Evolutionary conservation across 768 basidiomycete species (phyloP).

Genomic region (Sutorius australiensis): DNA sequence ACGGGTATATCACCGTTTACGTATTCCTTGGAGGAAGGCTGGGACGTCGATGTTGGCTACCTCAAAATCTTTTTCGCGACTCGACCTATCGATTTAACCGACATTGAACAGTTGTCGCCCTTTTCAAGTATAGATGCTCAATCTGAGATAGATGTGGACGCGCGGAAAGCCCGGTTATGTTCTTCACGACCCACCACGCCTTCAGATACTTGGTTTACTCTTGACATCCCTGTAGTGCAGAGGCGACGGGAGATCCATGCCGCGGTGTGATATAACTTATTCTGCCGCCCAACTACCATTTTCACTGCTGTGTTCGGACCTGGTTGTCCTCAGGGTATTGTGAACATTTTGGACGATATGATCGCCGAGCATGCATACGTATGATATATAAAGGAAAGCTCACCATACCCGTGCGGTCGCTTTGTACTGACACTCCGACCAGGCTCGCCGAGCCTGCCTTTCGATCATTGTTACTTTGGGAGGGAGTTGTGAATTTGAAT

Average conservation of each 20-base stretch:
- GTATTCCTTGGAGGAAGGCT: slow-evolving; percentile 1
- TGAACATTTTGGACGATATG: background rate
- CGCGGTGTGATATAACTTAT: background rate
- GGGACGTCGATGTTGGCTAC: slow-evolving; percentile 37
- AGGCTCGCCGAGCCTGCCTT: too few relatives aligned
- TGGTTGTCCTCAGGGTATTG: too few relatives aligned
- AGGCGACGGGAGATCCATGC: background rate
- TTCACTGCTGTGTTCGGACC: too few relatives aligned
- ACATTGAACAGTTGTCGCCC: slow-evolving; percentile 33
- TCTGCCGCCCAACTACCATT: background rate
- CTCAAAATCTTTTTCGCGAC: slow-evolving; percentile 24
- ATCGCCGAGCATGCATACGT: background rate
- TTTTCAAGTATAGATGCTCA: slow-evolving; percentile 14
- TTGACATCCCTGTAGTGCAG: slow-evolving; percentile 17
- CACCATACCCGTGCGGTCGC: background rate
- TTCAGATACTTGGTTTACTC: slow-evolving; percentile 16
- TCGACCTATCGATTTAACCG: slow-evolving; percentile 31
- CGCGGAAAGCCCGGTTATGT: slow-evolving; percentile 1
- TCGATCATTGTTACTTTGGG: background rate
- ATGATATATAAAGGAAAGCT: background rate
- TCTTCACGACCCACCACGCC: background rate
- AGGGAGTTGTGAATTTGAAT: background rate
- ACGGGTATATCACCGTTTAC: slow-evolving; percentile 6
- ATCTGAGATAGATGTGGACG: background rate
- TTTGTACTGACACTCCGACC: background rate